Evolutionary conservation across 106 monocot species (phyloP).

Genomic region (Phalaenopsis aphrodite): DNA sequence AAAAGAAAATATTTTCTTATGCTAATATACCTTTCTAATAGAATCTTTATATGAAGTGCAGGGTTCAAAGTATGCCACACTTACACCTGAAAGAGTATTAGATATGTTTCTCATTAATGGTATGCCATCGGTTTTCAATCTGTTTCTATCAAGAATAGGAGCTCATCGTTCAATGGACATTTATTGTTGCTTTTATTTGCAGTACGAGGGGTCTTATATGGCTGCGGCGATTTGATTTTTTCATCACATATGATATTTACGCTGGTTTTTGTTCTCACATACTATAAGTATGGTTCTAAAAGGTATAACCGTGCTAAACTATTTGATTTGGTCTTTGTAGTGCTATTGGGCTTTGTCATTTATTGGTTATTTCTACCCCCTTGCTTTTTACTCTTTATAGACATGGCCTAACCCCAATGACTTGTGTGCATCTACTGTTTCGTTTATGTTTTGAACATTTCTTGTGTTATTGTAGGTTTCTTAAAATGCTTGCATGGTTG

Average conservation of each 20-base stretch:
- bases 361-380: background rate
- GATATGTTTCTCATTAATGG: constrained; percentile 86
- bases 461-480: constrained; percentile 35
- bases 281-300: constrained; percentile 82
- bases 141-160: background rate
- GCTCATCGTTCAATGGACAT: background rate
- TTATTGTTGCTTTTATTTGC: constrained; percentile 17
- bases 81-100: constrained; percentile 46
- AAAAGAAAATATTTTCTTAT: background rate
- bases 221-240: constrained; percentile 95
- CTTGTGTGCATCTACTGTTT: background rate
- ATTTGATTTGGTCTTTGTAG: background rate
- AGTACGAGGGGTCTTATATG: constrained; percentile 75
- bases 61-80: constrained; percentile 72
- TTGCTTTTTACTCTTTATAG: background rate
- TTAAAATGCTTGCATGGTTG: constrained; percentile 67
- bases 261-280: constrained; percentile 80
- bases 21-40: background rate
- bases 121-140: constrained; percentile 17
- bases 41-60: constrained; percentile 12
- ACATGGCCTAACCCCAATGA: background rate
- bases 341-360: background rate
- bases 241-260: constrained; percentile 98
- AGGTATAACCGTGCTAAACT: constrained; percentile 34
- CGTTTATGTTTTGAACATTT: background rate